Percentiles rank a stretch among this genome's conserved stretches.
Conservation (phyloP, 306 rosid genomes). For the Cucurbita ficifolia region DNA sequence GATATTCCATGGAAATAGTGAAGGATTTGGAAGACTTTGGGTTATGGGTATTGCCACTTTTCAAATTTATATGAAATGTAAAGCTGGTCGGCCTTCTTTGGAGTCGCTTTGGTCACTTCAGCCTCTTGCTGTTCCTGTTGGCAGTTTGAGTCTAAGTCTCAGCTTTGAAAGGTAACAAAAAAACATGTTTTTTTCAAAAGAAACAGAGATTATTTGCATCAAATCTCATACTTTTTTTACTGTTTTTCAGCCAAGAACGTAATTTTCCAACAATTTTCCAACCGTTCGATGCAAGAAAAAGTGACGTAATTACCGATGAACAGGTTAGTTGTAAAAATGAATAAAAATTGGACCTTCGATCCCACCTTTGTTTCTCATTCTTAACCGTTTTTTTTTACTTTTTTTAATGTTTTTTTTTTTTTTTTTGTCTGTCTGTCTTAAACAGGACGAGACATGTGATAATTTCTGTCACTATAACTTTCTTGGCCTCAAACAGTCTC, state of each 20-base stretch:
- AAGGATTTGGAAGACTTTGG: slow-evolving; percentile 32
- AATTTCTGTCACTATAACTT: neutral
- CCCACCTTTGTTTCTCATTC: neutral
- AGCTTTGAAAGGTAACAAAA: slow-evolving; percentile 45
- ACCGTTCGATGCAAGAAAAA: slow-evolving; percentile 15
- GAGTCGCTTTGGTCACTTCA: slow-evolving; percentile 79
- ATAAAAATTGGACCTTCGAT: no score
- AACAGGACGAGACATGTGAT: neutral
- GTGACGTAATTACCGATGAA: neutral
- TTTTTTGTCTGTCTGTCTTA: neutral
- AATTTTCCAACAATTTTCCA: neutral
- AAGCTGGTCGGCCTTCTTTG: slow-evolving; percentile 49
- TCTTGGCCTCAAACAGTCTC: slow-evolving; percentile 30
- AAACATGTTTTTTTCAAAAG: no score
- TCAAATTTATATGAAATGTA: slow-evolving; percentile 53
- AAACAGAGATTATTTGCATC: no score
- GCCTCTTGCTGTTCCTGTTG: slow-evolving; percentile 59
- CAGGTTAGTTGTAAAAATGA: neutral
- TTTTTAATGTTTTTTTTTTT: neutral
- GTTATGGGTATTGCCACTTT: slow-evolving; percentile 63
- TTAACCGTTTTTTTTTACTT: neutral
- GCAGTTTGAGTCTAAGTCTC: slow-evolving; percentile 56
- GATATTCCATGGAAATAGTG: slow-evolving; percentile 31
- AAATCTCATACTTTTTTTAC: neutral
- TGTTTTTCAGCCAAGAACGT: slow-evolving; percentile 14